Evolutionary conservation across 2,329 filamentous ascomycete genomes (phyloP), one percentile per base, ranked within the genome.

Genomic region (Mollisiaceae sp.): DNA sequence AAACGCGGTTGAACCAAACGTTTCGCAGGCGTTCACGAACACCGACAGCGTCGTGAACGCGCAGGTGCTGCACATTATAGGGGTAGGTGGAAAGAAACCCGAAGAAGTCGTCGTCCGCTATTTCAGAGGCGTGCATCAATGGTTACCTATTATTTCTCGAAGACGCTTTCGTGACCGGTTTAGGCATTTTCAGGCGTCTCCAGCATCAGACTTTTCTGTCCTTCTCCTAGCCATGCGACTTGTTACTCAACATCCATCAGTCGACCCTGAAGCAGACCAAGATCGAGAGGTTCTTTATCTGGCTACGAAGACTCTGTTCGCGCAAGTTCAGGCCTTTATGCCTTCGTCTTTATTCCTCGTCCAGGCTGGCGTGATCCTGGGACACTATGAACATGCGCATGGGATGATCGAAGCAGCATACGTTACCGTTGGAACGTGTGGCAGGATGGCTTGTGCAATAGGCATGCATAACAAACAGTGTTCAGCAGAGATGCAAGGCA

Each of bases 91-190:
- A 14, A 60, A 66, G n/a, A 63, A 63, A 38, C 24, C 69, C 14
- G 69, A 73, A 22, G 66, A 67, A 54, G 65, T 70, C 14, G 58
- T 65, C 0, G 52, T 56, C 12, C 62, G 52, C 39, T 71, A 70
- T 55, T 73, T 73, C 58, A 43, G 62, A 41, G 66, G 69, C 8
- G 60, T 72, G 11, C 71, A 73, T 59, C 54, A 15, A 2, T 73
- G 70, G 69, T 41, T 71, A 3, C 71, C 70, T 11, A 68, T 73
- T 18, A 62, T 73, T n/a, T 73, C 71, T 15, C 61, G 60, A 32
- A 72, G 62, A 39, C 36, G 62, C 9, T 71, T 73, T 45, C 61
- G 62, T 15, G 65, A 69, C 54, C 58, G 64, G 5, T 62, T 66
- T 8, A 60, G 57, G 2, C 60, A 64, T n/a, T 66, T 64, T 36